These are phyloP conservation scores for Fusarium euwallaceae DNA, from an alignment of 2,329 filamentous ascomycete species.

Conservation along the genomic window DNA sequence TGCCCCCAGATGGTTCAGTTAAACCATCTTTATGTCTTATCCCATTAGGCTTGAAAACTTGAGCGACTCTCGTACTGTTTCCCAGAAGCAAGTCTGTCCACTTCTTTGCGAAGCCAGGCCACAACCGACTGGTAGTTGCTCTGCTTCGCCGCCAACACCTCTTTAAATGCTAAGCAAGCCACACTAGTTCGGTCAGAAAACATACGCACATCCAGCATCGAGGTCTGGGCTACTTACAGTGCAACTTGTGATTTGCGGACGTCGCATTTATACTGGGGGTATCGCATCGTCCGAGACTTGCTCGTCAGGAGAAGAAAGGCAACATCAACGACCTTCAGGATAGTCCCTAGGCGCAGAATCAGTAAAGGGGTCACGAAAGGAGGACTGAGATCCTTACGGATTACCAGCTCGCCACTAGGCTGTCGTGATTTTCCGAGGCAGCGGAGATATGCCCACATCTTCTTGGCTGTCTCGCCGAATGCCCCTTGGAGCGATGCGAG, in stretches of 20 bases:
- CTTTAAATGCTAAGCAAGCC: conserved; percentile 76
- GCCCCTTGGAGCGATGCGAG: conserved; percentile 80
- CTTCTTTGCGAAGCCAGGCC: conserved; percentile 72
- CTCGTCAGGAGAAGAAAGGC: conserved; percentile 75
- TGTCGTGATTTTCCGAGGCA: conserved; percentile 70
- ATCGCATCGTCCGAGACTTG: conserved; percentile 58
- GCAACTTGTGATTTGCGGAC: conserved; percentile 71
- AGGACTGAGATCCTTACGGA: conserved; percentile 61
- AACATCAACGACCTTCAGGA: conserved; percentile 74
- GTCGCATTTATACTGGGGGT: conserved; percentile 68
- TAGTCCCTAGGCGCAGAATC: conserved; percentile 63
- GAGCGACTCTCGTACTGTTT: conserved; percentile 7
- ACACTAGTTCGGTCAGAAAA: conserved; percentile 61
- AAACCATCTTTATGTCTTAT: background rate
- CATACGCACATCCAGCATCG: background rate
- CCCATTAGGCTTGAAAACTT: background rate
- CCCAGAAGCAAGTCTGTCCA: conserved; percentile 50
- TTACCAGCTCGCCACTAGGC: conserved; percentile 72
- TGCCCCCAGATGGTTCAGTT: background rate
- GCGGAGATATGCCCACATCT: conserved; percentile 73
- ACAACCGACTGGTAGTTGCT: conserved; percentile 75
- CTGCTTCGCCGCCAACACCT: conserved; percentile 79
- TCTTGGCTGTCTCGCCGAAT: conserved; percentile 83
- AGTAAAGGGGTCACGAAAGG: background rate
- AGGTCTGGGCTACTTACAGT: conserved; percentile 65